These are phyloP conservation scores for Auxenochlorella pyrenoidosa DNA, from an alignment of 139 green algal genomes.

Conservation along the genomic window DNA sequence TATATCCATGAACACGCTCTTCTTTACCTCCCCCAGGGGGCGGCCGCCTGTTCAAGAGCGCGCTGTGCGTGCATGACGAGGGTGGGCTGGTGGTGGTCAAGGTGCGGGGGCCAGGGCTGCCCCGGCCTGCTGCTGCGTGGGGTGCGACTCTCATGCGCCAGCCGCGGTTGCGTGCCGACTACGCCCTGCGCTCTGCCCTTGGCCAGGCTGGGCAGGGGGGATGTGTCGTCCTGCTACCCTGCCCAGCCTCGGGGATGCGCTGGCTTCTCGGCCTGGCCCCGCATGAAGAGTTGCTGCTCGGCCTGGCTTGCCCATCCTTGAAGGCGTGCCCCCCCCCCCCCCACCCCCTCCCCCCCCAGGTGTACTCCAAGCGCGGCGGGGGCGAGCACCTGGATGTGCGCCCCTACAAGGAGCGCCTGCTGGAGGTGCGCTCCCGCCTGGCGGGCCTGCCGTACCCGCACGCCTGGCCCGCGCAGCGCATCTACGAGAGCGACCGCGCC, in stretches of 20 bases:
- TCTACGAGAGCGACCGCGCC: slow-evolving; percentile 27
- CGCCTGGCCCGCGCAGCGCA: slow-evolving; percentile 74
- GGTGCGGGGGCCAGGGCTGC: slow-evolving; percentile 35
- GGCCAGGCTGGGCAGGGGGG: too few relatives aligned
- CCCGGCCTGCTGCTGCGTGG: too few relatives aligned
- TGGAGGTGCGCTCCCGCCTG: slow-evolving; percentile 59
- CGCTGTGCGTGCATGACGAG: slow-evolving; percentile 90
- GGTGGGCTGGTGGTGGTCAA: slow-evolving; percentile 95
- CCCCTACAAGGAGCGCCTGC: slow-evolving; percentile 78
- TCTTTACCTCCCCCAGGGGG: slow-evolving; percentile 62
- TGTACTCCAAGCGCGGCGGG: slow-evolving; percentile 81
- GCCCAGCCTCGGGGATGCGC: too few relatives aligned
- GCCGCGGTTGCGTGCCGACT: too few relatives aligned
- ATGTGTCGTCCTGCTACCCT: too few relatives aligned
- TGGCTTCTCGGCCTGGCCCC: too few relatives aligned
- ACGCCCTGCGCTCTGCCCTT: too few relatives aligned
- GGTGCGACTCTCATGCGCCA: too few relatives aligned
- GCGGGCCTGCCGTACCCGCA: slow-evolving; percentile 59
- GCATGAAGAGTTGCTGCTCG: too few relatives aligned
- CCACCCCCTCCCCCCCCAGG: slow-evolving; percentile 48
- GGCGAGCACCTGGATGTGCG: slow-evolving; percentile 55
- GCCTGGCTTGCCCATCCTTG: too few relatives aligned
- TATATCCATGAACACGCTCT: background rate
- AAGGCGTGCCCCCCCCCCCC: background rate
- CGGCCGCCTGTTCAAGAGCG: slow-evolving; percentile 87